Base-by-base conservation (phyloP, 192 early-diverging fungal species). In the Coemansia sp. region DNA sequence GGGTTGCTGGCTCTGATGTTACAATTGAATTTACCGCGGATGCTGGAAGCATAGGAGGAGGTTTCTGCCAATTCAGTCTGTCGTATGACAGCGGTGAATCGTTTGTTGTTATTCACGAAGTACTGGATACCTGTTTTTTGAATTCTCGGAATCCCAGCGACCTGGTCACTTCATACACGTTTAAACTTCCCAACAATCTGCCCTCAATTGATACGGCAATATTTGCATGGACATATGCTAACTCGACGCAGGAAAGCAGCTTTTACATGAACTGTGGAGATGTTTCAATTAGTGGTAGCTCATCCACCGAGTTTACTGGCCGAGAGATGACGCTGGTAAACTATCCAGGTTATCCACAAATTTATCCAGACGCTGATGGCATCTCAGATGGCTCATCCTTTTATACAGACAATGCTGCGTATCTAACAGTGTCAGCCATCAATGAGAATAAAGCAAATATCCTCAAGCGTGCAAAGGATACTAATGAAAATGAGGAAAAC, bases 201-300 rank as follows among this genome's bases (percentile, higher is more conserved):
- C 85, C 85, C 0, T 12, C 54, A 7, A 37, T 23, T 3, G 69
- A 79, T 49, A 49, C 31, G 1, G 82, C 68, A 5, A 53, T 83
- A 21, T 83, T 87, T 37, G 83, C 82, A 5, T 91, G 90, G 90
- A 66, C 85, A 9, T 91, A 87, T 86, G 85, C 86, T 38, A 88
- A 88, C 60, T 85, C 88, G 12, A 71, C 82, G 17, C 85, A 82
- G 2, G 85, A 87, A 63, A 75, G 83, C 46, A 87, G 89, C 65
- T 89, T 82, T 58, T 91, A 91, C 71, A 87, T 85, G 84, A 85
- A 87, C 60, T 90, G 88, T 60, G 88, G 63, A 0, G 73, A 75
- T 36, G 48, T 75, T 5, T 44, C 58, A 14, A 66, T 75, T 47
- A 42, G 23, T 4, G 68, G 64, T 3, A 38, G 64, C 10, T 50